Evolutionary conservation across 768 basidiomycete genomes (phyloP).

Genomic region (Boletellus ananas): DNA sequence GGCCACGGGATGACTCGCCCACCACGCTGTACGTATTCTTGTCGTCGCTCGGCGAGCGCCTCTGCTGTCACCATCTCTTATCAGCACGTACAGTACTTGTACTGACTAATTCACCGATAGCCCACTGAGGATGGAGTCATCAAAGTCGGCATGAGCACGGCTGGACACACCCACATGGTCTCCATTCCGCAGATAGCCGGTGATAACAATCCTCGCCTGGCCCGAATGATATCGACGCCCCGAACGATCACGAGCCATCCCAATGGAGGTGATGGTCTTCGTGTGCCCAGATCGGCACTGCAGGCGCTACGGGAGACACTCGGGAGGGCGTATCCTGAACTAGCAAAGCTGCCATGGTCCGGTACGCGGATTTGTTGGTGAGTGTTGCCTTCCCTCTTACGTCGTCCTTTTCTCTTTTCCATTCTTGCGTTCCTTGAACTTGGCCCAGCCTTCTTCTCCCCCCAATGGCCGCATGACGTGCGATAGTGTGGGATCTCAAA

Average conservation of each 20-base stretch:
- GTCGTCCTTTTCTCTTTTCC: not conserved
- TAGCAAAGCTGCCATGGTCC: conserved; percentile 68
- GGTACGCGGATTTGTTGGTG: conserved; percentile 88
- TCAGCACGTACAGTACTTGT: not conserved
- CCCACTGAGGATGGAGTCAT: conserved; percentile 66
- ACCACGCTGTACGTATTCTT: no score
- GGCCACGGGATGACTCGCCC: no score
- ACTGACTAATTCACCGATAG: conserved; percentile 34
- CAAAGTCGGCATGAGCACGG: conserved; percentile 74
- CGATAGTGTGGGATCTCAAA: no score
- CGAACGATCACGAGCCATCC: conserved; percentile 67
- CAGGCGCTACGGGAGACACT: conserved; percentile 50
- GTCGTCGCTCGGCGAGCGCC: not conserved
- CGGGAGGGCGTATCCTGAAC: conserved; percentile 63
- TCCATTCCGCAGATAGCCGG: not conserved
- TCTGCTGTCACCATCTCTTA: not conserved
- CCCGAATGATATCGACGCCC: conserved; percentile 60
- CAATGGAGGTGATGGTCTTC: conserved; percentile 45
- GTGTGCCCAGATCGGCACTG: conserved; percentile 60
- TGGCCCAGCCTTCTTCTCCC: not conserved
- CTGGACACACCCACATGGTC: conserved; percentile 58
- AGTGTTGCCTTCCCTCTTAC: conserved; percentile 17
- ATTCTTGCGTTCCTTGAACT: not conserved
- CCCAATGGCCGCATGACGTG: no score
- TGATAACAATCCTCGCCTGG: conserved; percentile 3